Conservation (phyloP, 1,284 basidiomycete species). For the Tranzscheliella williamsii region DNA sequence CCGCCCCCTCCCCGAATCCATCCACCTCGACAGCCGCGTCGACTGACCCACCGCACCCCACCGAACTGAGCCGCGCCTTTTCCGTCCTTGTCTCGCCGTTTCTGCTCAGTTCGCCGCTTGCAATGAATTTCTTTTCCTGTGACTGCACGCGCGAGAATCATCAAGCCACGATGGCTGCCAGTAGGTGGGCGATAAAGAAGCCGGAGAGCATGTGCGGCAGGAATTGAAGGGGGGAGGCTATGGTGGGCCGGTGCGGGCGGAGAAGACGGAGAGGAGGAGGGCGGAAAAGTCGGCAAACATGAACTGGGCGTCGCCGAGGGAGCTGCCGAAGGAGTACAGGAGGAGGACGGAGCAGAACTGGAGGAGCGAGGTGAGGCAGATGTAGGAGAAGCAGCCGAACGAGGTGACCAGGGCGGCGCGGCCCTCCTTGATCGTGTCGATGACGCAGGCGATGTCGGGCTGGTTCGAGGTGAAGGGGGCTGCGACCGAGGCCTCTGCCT, state of each 20-base stretch:
- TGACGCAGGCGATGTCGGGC: conserved; percentile 92
- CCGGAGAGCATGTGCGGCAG: too few relatives aligned
- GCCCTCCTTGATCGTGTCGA: conserved; percentile 88
- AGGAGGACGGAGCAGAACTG: conserved; percentile 76
- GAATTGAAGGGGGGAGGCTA: too few relatives aligned
- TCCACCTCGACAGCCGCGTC: too few relatives aligned
- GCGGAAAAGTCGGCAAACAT: conserved; percentile 64
- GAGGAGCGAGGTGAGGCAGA: conserved; percentile 66
- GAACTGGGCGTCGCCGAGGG: conserved; percentile 94
- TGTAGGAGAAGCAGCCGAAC: conserved; percentile 99
- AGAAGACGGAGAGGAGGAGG: conserved; percentile 20
- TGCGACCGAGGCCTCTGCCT: conserved; percentile 98
- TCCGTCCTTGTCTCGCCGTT: too few relatives aligned
- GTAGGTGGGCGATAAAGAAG: too few relatives aligned
- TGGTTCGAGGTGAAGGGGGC: conserved; percentile 94
- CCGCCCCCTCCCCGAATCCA: too few relatives aligned
- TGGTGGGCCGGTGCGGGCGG: conserved; percentile 27
- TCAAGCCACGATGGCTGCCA: too few relatives aligned
- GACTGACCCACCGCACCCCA: too few relatives aligned
- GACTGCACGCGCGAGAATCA: too few relatives aligned
- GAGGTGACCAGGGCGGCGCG: conserved; percentile 93
- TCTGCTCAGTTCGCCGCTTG: too few relatives aligned
- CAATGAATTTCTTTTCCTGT: too few relatives aligned
- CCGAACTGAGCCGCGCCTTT: too few relatives aligned
- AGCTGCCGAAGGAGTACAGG: conserved; percentile 93